phyloP scores from a whole-genome alignment of 371 early-diverging fungal species.

The Funneliformis caledonium region DNA sequence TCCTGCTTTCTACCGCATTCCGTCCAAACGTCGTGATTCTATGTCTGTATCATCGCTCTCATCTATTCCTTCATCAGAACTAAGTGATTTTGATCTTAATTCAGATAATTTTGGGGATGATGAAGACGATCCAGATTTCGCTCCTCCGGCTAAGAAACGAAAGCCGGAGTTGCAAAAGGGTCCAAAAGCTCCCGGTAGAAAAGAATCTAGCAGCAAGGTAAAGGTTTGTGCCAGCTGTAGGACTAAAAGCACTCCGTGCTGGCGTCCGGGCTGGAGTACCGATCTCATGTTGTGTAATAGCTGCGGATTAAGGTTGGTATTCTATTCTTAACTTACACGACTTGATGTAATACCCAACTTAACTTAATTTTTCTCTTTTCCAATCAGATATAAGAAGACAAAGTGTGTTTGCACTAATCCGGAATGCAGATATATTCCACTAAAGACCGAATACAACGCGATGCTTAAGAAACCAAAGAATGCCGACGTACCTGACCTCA shows the following conservation, averaged over 20 bases:
- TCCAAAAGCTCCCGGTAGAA: background rate
- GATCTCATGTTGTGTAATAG: slow-evolving; percentile 40
- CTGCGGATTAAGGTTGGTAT: slow-evolving; percentile 34
- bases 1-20: background rate
- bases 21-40: slow-evolving; percentile 17
- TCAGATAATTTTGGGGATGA: slow-evolving; percentile 40
- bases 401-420: slow-evolving; percentile 35
- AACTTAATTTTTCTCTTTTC: background rate
- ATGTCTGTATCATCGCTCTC: slow-evolving; percentile 25
- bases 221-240: slow-evolving; percentile 40
- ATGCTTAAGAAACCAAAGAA: slow-evolving; percentile 40
- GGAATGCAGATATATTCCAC: slow-evolving; percentile 38
- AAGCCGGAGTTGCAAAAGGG: background rate
- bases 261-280: slow-evolving; percentile 38
- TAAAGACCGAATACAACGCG: slow-evolving; percentile 38
- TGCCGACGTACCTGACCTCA: slow-evolving; percentile 25
- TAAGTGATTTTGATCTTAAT: slow-evolving; percentile 30
- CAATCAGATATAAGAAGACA: slow-evolving; percentile 33
- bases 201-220: slow-evolving; percentile 19
- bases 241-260: slow-evolving; percentile 37
- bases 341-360: background rate
- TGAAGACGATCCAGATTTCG: slow-evolving; percentile 41
- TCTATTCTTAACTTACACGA: background rate
- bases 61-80: slow-evolving; percentile 30
- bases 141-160: slow-evolving; percentile 20